Percentiles rank a stretch among this genome's conserved stretches.
Conservation (phyloP, 1,284 basidiomycete genomes). For the Ganoderma sp. region DNA sequence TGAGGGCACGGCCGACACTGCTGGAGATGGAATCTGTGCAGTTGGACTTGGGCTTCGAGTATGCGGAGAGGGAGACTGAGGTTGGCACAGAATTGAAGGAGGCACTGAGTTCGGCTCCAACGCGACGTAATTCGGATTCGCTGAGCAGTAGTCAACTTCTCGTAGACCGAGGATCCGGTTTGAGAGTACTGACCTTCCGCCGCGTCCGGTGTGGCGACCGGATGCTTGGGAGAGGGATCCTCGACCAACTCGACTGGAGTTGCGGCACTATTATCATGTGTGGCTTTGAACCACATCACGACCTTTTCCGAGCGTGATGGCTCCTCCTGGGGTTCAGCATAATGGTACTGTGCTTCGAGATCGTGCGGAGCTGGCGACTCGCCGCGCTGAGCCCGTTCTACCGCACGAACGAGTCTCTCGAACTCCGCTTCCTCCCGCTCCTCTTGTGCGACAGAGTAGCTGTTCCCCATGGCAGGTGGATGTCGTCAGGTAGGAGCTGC, state of each 20-base stretch:
- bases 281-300: background rate
- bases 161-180: background rate
- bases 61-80: background rate
- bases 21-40: background rate
- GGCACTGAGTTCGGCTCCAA: background rate
- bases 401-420: constrained; percentile 16
- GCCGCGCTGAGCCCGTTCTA: constrained; percentile 26
- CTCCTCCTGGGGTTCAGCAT: background rate
- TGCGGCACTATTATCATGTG: background rate
- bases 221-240: background rate
- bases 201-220: background rate
- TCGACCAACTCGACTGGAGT: background rate
- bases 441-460: constrained; percentile 23
- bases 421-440: constrained; percentile 27
- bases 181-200: background rate
- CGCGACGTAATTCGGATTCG: background rate
- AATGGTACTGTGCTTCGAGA: constrained; percentile 10
- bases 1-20: background rate
- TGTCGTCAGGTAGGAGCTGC: background rate
- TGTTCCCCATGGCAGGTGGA: constrained; percentile 21
- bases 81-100: background rate
- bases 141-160: background rate
- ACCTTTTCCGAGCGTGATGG: background rate
- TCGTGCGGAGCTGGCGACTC: constrained; percentile 6
- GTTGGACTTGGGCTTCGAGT: background rate